A percentile compares a stretch with the other conserved stretches of the same genome.
phyloP scores from a whole-genome alignment of 2,329 filamentous ascomycete genomes.

The Chlorencoelia australis region DNA sequence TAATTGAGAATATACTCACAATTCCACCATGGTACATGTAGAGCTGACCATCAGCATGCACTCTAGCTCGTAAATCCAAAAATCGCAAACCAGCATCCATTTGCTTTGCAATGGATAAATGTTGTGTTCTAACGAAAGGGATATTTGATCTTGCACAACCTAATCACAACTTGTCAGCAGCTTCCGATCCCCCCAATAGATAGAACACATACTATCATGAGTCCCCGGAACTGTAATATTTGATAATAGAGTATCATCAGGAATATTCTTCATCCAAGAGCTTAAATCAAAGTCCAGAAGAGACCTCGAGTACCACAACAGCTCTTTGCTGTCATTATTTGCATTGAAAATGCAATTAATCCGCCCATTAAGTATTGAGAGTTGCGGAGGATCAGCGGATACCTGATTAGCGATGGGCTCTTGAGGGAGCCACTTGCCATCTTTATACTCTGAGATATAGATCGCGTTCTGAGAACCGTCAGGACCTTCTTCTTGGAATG shows the following conservation, averaged over 20 bases:
- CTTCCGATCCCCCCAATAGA: no score
- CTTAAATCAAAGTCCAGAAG: constrained; percentile 30
- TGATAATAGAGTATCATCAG: constrained; percentile 47
- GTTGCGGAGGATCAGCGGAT: constrained; percentile 16
- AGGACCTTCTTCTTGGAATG: constrained; percentile 19
- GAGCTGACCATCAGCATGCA: constrained; percentile 44
- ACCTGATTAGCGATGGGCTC: constrained; percentile 15
- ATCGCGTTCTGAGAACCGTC: constrained; percentile 15
- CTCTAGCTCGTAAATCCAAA: constrained; percentile 56
- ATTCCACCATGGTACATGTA: constrained; percentile 63
- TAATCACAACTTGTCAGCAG: constrained; percentile 47
- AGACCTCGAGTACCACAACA: constrained; percentile 29
- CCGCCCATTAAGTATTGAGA: constrained; percentile 24
- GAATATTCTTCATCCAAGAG: constrained; percentile 54
- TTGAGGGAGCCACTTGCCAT: constrained; percentile 17
- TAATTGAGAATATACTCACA: no score
- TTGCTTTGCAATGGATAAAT: constrained; percentile 50
- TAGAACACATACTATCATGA: constrained; percentile 51
- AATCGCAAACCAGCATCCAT: constrained; percentile 64
- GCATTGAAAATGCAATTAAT: constrained; percentile 29
- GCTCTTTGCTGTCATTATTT: constrained; percentile 22
- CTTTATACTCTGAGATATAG: constrained; percentile 16
- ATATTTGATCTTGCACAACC: constrained; percentile 40
- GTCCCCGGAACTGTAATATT: constrained; percentile 62
- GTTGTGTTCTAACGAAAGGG: constrained; percentile 64